Percentiles rank a stretch among this genome's conserved stretches.
These are phyloP conservation scores for Alnus glutinosa DNA, from an alignment of 306 rosid genomes.

Conservation along the genomic window DNA sequence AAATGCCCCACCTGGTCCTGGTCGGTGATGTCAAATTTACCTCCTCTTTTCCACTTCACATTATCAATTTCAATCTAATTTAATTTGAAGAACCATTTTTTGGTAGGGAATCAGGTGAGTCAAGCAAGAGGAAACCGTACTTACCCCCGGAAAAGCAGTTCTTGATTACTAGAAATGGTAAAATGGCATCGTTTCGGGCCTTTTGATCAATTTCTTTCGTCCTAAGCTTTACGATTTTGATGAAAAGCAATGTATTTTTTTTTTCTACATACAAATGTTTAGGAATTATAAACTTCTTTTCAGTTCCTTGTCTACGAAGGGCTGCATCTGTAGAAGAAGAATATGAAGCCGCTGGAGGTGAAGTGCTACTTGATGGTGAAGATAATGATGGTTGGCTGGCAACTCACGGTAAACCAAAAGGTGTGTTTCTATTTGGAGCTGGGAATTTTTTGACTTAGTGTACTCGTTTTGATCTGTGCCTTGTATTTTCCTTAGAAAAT, in stretches of 20 bases:
- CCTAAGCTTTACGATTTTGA: neutral
- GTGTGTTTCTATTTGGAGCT: slow-evolving; percentile 32
- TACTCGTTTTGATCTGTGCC: slow-evolving; percentile 23
- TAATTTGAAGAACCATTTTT: neutral
- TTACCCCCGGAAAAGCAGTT: slow-evolving; percentile 85
- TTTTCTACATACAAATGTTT: too few relatives aligned
- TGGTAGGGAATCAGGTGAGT: slow-evolving; percentile 93
- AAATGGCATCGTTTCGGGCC: neutral
- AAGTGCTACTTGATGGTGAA: slow-evolving; percentile 85
- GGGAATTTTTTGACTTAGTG: neutral
- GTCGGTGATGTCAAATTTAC: slow-evolving; percentile 36
- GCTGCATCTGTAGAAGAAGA: slow-evolving; percentile 94
- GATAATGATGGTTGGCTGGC: slow-evolving; percentile 98
- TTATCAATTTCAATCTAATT: neutral
- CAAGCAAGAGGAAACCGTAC: slow-evolving; percentile 85
- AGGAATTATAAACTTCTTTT: slow-evolving; percentile 10
- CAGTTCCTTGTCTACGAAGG: slow-evolving; percentile 95
- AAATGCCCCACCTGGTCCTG: slow-evolving; percentile 99
- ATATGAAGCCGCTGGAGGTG: slow-evolving; percentile 95
- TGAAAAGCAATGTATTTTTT: neutral
- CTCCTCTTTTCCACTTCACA: neutral
- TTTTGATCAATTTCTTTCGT: neutral
- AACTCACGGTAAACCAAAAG: slow-evolving; percentile 94
- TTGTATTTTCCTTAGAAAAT: slow-evolving; percentile 44
- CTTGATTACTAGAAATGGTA: slow-evolving; percentile 92